Evolutionary conservation across 1,284 basidiomycete species (phyloP).

Genomic region (Leccinum fuscescens): DNA sequence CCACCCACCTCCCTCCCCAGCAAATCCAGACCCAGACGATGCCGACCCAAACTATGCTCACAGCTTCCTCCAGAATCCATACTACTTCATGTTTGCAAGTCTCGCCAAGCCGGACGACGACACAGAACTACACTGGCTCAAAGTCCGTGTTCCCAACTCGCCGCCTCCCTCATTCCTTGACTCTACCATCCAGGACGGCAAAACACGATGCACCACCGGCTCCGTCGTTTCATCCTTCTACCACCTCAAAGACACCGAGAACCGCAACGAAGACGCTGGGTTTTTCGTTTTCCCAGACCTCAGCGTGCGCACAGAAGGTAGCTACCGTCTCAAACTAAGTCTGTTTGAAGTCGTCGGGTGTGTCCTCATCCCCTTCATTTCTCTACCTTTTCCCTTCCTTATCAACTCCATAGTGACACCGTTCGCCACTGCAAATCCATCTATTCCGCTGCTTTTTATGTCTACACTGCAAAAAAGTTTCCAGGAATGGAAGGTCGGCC

Average conservation of each 20-base stretch:
- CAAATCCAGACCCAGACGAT: constrained; percentile 34
- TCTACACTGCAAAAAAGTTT: constrained; percentile 93
- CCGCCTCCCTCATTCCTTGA: neutral
- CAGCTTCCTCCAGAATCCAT: constrained; percentile 81
- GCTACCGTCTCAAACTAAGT: constrained; percentile 81
- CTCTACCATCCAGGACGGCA: constrained; percentile 61
- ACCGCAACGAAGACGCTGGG: constrained; percentile 79
- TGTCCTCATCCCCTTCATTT: constrained; percentile 28
- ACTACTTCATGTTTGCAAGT: constrained; percentile 93
- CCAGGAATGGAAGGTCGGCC: constrained; percentile 85
- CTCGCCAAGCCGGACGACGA: constrained; percentile 87
- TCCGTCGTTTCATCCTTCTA: constrained; percentile 92
- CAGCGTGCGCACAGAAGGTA: constrained; percentile 87
- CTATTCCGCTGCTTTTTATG: constrained; percentile 83
- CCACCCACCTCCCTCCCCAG: constrained; percentile 31
- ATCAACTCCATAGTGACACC: constrained; percentile 52
- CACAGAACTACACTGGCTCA: constrained; percentile 89
- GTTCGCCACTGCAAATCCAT: constrained; percentile 88
- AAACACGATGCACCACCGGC: constrained; percentile 85
- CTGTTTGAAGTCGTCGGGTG: constrained; percentile 92
- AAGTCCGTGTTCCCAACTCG: constrained; percentile 44
- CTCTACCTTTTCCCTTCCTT: constrained; percentile 2
- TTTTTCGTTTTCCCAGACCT: constrained; percentile 92
- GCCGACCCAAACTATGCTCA: constrained; percentile 35
- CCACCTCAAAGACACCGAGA: constrained; percentile 90